These are phyloP conservation scores for Pogostemon cablin DNA, from an alignment of 257 asterid species.

Conservation along the genomic window DNA sequence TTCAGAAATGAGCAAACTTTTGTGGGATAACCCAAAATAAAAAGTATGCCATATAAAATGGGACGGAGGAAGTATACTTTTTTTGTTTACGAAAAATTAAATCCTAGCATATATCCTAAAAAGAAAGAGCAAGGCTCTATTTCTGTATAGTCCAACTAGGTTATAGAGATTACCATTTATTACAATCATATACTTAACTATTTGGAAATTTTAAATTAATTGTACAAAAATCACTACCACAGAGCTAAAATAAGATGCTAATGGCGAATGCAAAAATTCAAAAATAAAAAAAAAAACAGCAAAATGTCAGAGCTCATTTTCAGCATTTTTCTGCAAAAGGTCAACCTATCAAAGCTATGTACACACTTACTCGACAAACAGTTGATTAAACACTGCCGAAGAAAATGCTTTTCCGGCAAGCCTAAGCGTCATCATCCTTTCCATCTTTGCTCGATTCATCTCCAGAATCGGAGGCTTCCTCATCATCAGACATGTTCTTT, in stretches of 20 bases:
- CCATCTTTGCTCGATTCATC: conserved; percentile 50
- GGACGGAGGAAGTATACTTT: too few relatives aligned
- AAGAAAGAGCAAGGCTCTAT: too few relatives aligned
- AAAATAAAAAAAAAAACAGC: neutral
- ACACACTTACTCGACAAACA: conserved; percentile 8
- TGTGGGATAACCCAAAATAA: too few relatives aligned
- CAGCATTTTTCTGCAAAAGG: conserved; percentile 18
- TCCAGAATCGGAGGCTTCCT: conserved; percentile 45
- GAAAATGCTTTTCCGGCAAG: conserved; percentile 9
- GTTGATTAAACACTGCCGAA: conserved; percentile 1
- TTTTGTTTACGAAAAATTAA: too few relatives aligned
- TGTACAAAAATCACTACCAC: conserved; percentile 31
- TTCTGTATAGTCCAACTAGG: too few relatives aligned
- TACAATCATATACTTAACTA: too few relatives aligned
- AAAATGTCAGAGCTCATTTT: conserved; percentile 19
- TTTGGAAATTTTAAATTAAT: conserved; percentile 11
- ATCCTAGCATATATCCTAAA: too few relatives aligned
- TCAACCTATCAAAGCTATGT: conserved; percentile 3
- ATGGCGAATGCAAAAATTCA: conserved; percentile 1
- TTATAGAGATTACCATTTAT: too few relatives aligned
- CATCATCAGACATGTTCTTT: conserved; percentile 79
- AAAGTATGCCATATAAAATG: too few relatives aligned
- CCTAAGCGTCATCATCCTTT: conserved; percentile 43
- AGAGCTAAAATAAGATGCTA: conserved; percentile 28
- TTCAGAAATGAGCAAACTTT: too few relatives aligned